These are phyloP conservation scores for Huntiella bhutanensis DNA, from an alignment of 2,329 filamentous ascomycete genomes.

Conservation along the genomic window DNA sequence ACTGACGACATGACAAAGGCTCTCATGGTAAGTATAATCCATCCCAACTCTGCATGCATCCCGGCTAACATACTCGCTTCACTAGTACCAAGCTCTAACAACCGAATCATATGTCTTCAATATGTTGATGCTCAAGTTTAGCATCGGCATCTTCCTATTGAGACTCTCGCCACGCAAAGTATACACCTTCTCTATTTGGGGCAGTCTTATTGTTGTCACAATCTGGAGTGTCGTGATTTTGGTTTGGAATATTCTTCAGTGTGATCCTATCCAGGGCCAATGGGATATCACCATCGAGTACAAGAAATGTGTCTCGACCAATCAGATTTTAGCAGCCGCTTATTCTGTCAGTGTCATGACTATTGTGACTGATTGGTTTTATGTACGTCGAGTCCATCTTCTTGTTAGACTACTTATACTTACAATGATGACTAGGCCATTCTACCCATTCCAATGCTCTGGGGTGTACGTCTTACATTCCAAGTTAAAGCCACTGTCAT, in stretches of 20 bases:
- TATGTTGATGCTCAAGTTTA: conserved; percentile 39
- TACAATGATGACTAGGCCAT: conserved; percentile 20
- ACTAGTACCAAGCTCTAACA: conserved; percentile 31
- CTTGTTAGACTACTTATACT: too few species aligned
- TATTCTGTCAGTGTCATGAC: conserved; percentile 34
- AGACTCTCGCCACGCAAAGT: conserved; percentile 26
- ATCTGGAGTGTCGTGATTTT: conserved; percentile 29
- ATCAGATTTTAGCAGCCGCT: conserved; percentile 27
- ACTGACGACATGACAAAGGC: conserved; percentile 24
- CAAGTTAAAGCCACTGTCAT: conserved; percentile 34
- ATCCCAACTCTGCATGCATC: background rate
- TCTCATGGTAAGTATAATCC: conserved; percentile 21
- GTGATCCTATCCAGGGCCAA: conserved; percentile 28
- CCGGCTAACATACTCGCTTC: background rate
- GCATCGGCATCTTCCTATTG: conserved; percentile 33
- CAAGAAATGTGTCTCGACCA: conserved; percentile 24
- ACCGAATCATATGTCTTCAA: conserved; percentile 30
- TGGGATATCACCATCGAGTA: conserved; percentile 32
- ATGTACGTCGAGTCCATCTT: conserved; percentile 18
- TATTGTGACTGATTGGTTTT: conserved; percentile 35
- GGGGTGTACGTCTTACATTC: conserved; percentile 32
- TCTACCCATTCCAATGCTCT: conserved; percentile 34
- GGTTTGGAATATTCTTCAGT: conserved; percentile 34
- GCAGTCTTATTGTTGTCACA: conserved; percentile 26
- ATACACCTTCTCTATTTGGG: conserved; percentile 29